Evolutionary conservation across 495 filamentous ascomycete species (phyloP), one percentile per base, ranked within the genome.

Genomic region (Cercophora newfieldiana): DNA sequence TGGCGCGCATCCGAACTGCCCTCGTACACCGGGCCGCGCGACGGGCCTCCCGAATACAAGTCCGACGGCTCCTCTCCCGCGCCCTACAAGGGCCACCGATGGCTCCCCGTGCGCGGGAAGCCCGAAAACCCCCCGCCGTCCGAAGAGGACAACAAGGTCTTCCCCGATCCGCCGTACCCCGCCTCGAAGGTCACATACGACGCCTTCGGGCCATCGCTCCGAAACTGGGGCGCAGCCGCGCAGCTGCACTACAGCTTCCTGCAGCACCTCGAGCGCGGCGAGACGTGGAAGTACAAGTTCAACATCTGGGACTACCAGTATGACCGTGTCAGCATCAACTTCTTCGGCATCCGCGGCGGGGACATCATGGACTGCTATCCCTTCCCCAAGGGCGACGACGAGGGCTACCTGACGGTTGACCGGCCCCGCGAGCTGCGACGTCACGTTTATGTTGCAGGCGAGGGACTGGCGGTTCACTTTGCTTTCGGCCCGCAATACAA

Each of bases 271-370:
- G 50, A 53, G n/a, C 19, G 25, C 21, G 50, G 50, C n/a, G 50
- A 53, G 25, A 53, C 50, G 6, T 53, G 21, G 21, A 22, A 14
- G 25, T 53, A 53, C 50, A 53, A 53, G 50, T 53, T 53, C 24
- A 26, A 26, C 2, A 53, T 53, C 2, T 53, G 50, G 50, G 50
- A 53, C 50, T 53, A 53, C 50, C 50, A 53, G 10, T 53, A 53
- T 19, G 50, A 53, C 50, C 50, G 50, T 19, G 25, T 53, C 8
- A 53, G 50, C 50, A 53, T 53, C 50, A 53, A 53, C n/a, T 53
- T 53, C 12, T 53, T 53, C 24, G 50, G 21, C 21, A 26, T 53
- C 21, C 50, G 50, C 50, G 50, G 50, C 2, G 50, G 50, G 3
- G 50, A 53, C 50, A 53, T 53, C 50, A 53, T 53, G 7, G 50